Evolutionary conservation across 176 grass and related monocot species (phyloP), one percentile per base, ranked within the genome.

Genomic region (Themeda triandra): DNA sequence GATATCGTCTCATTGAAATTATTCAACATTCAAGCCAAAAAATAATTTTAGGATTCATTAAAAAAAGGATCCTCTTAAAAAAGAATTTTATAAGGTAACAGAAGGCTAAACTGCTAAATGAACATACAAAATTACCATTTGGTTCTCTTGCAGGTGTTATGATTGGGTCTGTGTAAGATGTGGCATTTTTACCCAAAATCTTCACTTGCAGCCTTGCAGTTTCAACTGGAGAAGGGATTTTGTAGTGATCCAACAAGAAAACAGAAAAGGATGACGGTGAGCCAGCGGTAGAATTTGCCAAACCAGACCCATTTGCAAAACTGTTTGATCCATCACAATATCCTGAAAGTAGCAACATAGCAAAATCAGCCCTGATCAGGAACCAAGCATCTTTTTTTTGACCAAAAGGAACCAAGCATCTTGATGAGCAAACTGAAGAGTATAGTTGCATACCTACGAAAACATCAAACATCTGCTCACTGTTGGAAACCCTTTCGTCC

Each of bases 251-350:
- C 59, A 75, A n/a, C 74, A 94, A 73, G 82, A 73, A 94, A 76
- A 95, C 79, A 46, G 58, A 82, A 73, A 97, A 97, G 13, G 74
- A 72, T 71, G 95, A 89, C 33, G 67, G 23, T 66, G 59, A 87
- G 77, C 95, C 90, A 40, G 95, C 92, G 73, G 35, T 21, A 70
- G 92, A 87, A n/a, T 86, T 70, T 65, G 75, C 42, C 68, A 95
- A 84, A 44, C 88, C 86, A 65, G 95, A 89, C 18, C 90, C 90
- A 67, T 94, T 94, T 18, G 88, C 95, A 84, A 91, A 86, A 42
- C 92, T 92, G 63, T 95, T 92, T 13, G 86, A 89, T 59, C 87
- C 79, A 33, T 97, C 40, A 33, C 86, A 94, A 42, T 90, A 93
- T 66, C 81, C 94, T 94, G 63, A 77, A 51, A 75, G 49, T 1